Evolutionary conservation across 345 rosid species (phyloP).

Genomic region (Salix suchowensis): DNA sequence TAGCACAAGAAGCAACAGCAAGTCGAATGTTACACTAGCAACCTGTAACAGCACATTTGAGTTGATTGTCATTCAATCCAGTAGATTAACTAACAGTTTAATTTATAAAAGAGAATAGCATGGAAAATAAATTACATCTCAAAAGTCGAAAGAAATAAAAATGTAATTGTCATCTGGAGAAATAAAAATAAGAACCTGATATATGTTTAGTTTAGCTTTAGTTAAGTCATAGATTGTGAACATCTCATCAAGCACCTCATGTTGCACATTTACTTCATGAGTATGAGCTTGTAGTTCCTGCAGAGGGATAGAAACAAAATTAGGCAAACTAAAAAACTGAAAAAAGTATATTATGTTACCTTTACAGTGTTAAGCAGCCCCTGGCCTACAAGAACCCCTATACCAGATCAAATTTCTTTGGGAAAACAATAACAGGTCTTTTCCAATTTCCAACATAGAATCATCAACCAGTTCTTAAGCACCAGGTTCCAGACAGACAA

Average conservation of each 20-base stretch:
- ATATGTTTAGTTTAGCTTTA: constrained; percentile 68
- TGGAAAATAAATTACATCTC: background rate
- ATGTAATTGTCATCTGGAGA: background rate
- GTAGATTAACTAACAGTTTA: background rate
- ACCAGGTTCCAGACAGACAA: background rate
- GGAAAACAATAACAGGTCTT: background rate
- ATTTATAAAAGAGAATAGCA: background rate
- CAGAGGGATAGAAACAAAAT: constrained; percentile 15
- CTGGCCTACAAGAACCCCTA: background rate
- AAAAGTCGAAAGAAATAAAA: background rate
- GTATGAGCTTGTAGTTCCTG: constrained; percentile 88
- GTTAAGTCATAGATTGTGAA: constrained; percentile 89
- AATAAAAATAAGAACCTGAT: constrained; percentile 54
- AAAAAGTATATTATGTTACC: background rate
- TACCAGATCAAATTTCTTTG: background rate
- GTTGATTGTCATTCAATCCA: constrained; percentile 1
- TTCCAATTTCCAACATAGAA: background rate
- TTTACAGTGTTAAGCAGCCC: background rate
- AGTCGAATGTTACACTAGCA: constrained; percentile 96
- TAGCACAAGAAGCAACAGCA: constrained; percentile 81
- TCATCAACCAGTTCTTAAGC: background rate
- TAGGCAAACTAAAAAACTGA: background rate
- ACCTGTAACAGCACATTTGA: constrained; percentile 52
- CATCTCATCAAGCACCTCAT: constrained; percentile 74
- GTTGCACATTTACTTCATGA: constrained; percentile 68